These are phyloP conservation scores for Chrysophaeum taylorii DNA, from an alignment of 352 stramenopile species.

Conservation along the genomic window DNA sequence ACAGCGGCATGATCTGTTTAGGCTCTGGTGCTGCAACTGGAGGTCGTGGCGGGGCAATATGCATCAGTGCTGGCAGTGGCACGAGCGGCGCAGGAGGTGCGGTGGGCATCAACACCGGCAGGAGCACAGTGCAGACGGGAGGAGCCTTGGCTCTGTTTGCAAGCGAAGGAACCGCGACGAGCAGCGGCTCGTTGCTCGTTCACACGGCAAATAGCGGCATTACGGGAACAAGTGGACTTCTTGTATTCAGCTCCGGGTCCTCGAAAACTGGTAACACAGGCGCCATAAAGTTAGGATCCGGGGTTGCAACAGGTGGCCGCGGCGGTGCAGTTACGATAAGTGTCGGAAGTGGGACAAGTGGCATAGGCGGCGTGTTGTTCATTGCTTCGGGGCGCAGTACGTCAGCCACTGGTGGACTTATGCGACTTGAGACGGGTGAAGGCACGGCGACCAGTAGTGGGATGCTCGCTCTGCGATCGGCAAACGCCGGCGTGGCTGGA, in stretches of 20 bases:
- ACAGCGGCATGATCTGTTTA: conserved; percentile 21
- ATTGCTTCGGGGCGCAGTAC: conserved; percentile 15
- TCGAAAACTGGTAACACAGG: conserved; percentile 23
- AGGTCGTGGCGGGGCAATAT: conserved; percentile 22
- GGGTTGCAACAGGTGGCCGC: conserved; percentile 8
- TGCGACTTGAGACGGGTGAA: not conserved
- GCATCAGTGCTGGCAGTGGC: conserved; percentile 21
- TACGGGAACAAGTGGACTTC: conserved; percentile 22
- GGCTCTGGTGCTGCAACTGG: conserved; percentile 18
- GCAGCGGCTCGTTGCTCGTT: conserved; percentile 7
- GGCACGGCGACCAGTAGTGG: conserved; percentile 15
- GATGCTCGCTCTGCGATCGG: conserved; percentile 23
- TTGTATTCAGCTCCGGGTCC: conserved; percentile 26
- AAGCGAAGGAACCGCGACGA: conserved; percentile 5
- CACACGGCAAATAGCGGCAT: conserved; percentile 22
- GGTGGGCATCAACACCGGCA: conserved; percentile 10
- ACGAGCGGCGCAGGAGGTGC: conserved; percentile 15
- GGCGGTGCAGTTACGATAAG: conserved; percentile 28
- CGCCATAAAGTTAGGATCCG: conserved; percentile 1
- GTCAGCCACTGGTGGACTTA: conserved; percentile 10
- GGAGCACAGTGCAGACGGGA: not conserved
- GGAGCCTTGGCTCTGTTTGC: conserved; percentile 16
- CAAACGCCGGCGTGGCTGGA: conserved; percentile 22
- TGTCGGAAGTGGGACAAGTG: conserved; percentile 26
- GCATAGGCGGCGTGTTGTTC: conserved; percentile 13